phyloP scores from a whole-genome alignment of 352 stramenopile species.

The Elongisporangium prolatum region DNA sequence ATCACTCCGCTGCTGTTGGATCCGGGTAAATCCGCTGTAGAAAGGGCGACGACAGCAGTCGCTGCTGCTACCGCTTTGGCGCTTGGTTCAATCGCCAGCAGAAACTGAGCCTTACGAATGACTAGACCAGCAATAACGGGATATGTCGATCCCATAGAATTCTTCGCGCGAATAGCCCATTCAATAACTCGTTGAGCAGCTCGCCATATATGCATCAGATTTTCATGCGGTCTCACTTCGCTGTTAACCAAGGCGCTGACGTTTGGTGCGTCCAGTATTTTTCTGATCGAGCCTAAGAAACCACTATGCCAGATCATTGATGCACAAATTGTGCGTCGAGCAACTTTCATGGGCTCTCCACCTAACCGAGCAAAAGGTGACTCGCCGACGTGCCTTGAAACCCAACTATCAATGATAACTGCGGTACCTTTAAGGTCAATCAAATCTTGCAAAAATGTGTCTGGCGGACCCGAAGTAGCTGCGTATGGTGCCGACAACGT shows the following conservation, averaged over 20 bases:
- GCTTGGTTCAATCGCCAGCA: conserved; percentile 78
- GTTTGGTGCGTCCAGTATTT: conserved; percentile 30
- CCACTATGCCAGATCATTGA: conserved; percentile 89
- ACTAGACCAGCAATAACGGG: conserved; percentile 70
- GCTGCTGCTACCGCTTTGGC: conserved; percentile 62
- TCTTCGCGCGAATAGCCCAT: conserved; percentile 87
- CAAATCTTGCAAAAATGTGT: conserved; percentile 62
- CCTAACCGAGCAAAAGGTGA: conserved; percentile 76
- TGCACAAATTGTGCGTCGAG: conserved; percentile 75
- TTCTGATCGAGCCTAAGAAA: conserved; percentile 54
- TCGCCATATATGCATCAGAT: conserved; percentile 89
- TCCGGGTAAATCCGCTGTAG: conserved; percentile 17
- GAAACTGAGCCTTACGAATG: conserved; percentile 81
- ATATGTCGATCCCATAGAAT: conserved; percentile 85
- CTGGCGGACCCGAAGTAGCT: conserved; percentile 13
- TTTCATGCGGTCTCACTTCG: conserved; percentile 80
- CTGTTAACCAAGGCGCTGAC: conserved; percentile 45
- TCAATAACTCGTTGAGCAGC: conserved; percentile 84
- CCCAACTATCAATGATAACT: conserved; percentile 59
- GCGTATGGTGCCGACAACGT: conserved; percentile 22
- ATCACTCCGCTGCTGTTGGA: neutral
- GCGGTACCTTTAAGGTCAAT: conserved; percentile 59
- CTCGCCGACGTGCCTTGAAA: conserved; percentile 80
- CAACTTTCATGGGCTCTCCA: conserved; percentile 85
- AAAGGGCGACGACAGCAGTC: conserved; percentile 55